These are phyloP conservation scores for Talaromyces sp. DNA, from an alignment of 2,329 filamentous ascomycete species.

Conservation along the genomic window DNA sequence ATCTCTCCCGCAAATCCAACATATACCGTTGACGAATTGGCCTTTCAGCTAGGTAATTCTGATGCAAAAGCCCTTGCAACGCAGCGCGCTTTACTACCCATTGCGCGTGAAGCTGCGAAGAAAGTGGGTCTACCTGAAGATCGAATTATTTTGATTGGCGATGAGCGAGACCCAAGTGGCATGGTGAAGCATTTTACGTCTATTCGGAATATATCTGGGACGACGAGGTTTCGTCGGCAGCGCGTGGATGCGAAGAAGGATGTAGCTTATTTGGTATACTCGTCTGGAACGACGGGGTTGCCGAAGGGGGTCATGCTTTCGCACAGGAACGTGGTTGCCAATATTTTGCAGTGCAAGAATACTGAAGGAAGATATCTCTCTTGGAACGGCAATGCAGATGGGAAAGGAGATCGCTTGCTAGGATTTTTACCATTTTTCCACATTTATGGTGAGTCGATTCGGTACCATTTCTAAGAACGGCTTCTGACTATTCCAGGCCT, in stretches of 20 bases:
- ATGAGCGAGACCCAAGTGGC: slow-evolving; percentile 52
- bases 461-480: neutral
- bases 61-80: slow-evolving; percentile 73
- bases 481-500: slow-evolving; percentile 51
- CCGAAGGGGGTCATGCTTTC: slow-evolving; percentile 89
- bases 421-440: slow-evolving; percentile 88
- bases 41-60: slow-evolving; percentile 77
- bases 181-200: slow-evolving; percentile 69
- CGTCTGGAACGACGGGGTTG: slow-evolving; percentile 82
- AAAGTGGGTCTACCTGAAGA: slow-evolving; percentile 68
- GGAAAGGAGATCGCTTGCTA: slow-evolving; percentile 67
- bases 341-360: slow-evolving; percentile 57
- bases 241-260: slow-evolving; percentile 68
- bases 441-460: slow-evolving; percentile 65
- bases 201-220: slow-evolving; percentile 62
- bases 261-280: slow-evolving; percentile 81
- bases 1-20: slow-evolving; percentile 83
- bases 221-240: slow-evolving; percentile 57
- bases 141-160: slow-evolving; percentile 73
- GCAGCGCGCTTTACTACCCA: slow-evolving; percentile 63
- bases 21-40: slow-evolving; percentile 79
- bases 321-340: slow-evolving; percentile 78
- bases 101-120: slow-evolving; percentile 65
- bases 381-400: slow-evolving; percentile 58
- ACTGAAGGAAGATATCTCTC: slow-evolving; percentile 57